These are phyloP conservation scores for Paxillus ammoniavirescens DNA, from an alignment of 768 basidiomycete species.

Conservation along the genomic window DNA sequence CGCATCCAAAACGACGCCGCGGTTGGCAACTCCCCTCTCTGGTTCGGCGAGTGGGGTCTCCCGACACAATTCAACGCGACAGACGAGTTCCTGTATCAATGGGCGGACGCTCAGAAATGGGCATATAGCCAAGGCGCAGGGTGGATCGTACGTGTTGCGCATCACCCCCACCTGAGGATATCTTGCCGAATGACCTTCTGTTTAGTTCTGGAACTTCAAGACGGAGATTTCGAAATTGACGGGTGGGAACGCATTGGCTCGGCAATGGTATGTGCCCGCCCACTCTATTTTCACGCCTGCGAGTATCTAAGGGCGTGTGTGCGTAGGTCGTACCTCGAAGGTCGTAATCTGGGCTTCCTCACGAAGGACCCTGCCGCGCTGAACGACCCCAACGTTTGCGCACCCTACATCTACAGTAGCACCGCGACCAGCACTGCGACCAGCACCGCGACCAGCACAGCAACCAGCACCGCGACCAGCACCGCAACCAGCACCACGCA, in stretches of 20 bases:
- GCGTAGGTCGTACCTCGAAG: conserved; percentile 66
- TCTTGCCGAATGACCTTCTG: not conserved
- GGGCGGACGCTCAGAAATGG: conserved; percentile 77
- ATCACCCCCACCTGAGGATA: not conserved
- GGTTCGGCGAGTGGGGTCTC: conserved; percentile 63
- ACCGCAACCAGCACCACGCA: too few species aligned
- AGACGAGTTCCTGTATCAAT: conserved; percentile 57
- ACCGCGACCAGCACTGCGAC: conserved; percentile 9
- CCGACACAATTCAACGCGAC: conserved; percentile 65
- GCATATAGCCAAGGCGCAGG: conserved; percentile 59
- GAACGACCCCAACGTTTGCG: conserved; percentile 64
- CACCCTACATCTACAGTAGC: conserved; percentile 37
- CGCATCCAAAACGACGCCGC: conserved; percentile 50
- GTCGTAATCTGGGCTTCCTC: conserved; percentile 52
- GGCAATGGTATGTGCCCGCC: conserved; percentile 50
- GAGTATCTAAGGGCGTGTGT: not conserved
- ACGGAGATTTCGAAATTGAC: conserved; percentile 51
- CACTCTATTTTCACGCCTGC: not conserved
- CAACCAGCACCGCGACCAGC: too few species aligned
- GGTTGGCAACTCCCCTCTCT: conserved; percentile 45
- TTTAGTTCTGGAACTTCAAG: conserved; percentile 74
- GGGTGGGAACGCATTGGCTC: conserved; percentile 39
- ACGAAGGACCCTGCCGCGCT: conserved; percentile 59
- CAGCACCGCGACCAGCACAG: conserved; percentile 7
- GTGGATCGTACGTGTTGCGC: conserved; percentile 55